Evolutionary conservation across 306 rosid genomes (phyloP).

Genomic region (Malus domestica): DNA sequence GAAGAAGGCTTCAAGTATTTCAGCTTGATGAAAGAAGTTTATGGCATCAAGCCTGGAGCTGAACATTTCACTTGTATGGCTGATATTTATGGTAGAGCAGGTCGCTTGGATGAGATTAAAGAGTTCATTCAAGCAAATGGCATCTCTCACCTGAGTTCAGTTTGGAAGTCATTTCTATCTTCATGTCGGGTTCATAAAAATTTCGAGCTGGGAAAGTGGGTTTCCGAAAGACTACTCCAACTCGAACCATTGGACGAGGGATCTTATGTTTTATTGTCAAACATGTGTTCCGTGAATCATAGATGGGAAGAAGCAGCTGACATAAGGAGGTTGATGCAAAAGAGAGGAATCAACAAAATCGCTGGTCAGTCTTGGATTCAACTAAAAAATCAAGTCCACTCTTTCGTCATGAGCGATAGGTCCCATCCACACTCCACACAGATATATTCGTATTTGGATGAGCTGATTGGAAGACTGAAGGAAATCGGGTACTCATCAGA

Average conservation of each 20-base stretch:
- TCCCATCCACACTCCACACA: slow-evolving; percentile 39
- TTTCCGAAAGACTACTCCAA: slow-evolving; percentile 46
- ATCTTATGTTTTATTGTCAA: slow-evolving; percentile 57
- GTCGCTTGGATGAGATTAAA: slow-evolving; percentile 51
- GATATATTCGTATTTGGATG: slow-evolving; percentile 50
- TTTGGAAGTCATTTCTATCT: slow-evolving; percentile 70
- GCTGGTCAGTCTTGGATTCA: slow-evolving; percentile 88
- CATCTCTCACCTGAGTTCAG: slow-evolving; percentile 53
- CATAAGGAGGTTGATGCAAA: slow-evolving; percentile 58
- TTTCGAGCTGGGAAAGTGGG: slow-evolving; percentile 66
- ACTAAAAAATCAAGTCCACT: slow-evolving; percentile 54
- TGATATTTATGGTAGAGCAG: slow-evolving; percentile 89
- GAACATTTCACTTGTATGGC: slow-evolving; percentile 84
- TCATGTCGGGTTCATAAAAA: slow-evolving; percentile 67
- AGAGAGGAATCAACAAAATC: slow-evolving; percentile 59
- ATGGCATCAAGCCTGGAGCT: slow-evolving; percentile 47
- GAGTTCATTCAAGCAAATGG: slow-evolving; percentile 48
- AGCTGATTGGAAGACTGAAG: slow-evolving; percentile 56
- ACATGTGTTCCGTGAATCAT: slow-evolving; percentile 47
- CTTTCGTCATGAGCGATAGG: slow-evolving; percentile 54
- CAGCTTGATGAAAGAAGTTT: slow-evolving; percentile 66
- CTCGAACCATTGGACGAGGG: slow-evolving; percentile 63
- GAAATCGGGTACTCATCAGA: slow-evolving; percentile 61
- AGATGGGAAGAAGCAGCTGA: slow-evolving; percentile 73
- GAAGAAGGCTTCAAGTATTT: slow-evolving; percentile 66